Conservation (phyloP, 768 basidiomycete genomes). For the Termitomyces sp. region DNA sequence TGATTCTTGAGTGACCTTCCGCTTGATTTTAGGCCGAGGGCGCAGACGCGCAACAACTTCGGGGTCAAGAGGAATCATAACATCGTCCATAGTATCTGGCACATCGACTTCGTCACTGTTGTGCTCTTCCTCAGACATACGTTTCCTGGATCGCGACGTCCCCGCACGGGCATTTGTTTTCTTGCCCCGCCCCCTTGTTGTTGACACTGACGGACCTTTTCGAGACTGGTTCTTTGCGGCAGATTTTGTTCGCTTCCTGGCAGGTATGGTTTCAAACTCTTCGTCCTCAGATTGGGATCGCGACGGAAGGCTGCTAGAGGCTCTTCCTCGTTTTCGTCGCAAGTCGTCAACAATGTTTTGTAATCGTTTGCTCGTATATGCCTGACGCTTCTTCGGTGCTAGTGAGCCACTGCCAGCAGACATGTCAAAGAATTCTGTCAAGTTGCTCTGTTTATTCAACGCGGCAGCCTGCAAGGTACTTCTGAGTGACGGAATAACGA, state of each 20-base stretch:
- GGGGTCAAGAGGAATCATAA: conserved; percentile 15
- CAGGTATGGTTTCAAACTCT: conserved; percentile 11
- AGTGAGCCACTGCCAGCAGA: conserved; percentile 59
- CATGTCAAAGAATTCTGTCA: conserved; percentile 72
- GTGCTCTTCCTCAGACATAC: not conserved
- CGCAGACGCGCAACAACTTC: conserved; percentile 21
- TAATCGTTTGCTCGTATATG: conserved; percentile 80
- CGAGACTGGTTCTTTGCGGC: conserved; percentile 10
- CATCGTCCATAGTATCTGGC: not conserved
- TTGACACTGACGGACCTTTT: conserved; percentile 3
- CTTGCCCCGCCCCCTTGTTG: conserved; percentile 5
- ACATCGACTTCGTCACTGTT: conserved; percentile 1
- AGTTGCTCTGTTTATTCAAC: conserved; percentile 69
- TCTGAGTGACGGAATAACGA: not conserved
- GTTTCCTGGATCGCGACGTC: conserved; percentile 10
- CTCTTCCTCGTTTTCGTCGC: conserved; percentile 47
- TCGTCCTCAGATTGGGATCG: conserved; percentile 17
- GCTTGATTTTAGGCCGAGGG: conserved; percentile 27
- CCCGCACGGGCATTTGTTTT: conserved; percentile 2
- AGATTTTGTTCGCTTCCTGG: conserved; percentile 23
- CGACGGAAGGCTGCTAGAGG: conserved; percentile 16
- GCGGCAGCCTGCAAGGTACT: conserved; percentile 41
- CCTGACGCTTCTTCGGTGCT: conserved; percentile 76
- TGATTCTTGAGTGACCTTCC: not conserved
- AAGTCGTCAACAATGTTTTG: conserved; percentile 84